These are phyloP conservation scores for Lachnellula arida DNA, from an alignment of 2,329 filamentous ascomycete genomes.

Conservation along the genomic window DNA sequence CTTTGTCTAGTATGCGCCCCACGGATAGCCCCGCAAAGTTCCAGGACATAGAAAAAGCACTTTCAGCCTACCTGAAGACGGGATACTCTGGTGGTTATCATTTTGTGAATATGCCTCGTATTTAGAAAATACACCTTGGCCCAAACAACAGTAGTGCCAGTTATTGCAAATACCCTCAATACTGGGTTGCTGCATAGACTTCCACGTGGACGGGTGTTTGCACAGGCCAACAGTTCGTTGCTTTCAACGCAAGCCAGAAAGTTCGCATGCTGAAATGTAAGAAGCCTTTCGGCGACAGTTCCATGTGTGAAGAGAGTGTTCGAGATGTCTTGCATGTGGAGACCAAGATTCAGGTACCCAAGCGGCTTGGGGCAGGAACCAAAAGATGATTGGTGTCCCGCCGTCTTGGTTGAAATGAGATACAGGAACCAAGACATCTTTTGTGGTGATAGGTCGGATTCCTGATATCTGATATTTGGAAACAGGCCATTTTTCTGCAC, in stretches of 20 bases:
- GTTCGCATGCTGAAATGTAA: neutral
- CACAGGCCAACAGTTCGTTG: conserved; percentile 13
- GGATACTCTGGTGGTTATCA: no score
- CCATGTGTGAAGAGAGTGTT: conserved; percentile 5
- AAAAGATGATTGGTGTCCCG: neutral
- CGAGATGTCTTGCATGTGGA: conserved; percentile 9
- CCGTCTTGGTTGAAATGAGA: neutral
- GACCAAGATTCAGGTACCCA: neutral
- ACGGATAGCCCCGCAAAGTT: no score
- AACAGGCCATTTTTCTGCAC: neutral
- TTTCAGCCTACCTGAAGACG: no score
- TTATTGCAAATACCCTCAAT: no score
- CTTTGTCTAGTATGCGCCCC: no score
- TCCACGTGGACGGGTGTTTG: neutral
- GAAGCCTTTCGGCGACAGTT: neutral
- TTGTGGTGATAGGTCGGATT: no score
- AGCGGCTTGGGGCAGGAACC: neutral
- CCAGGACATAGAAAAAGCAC: no score
- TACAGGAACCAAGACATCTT: no score
- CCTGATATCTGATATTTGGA: neutral
- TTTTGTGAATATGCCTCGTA: no score
- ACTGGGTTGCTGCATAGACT: no score
- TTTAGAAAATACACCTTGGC: no score
- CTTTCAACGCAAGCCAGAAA: neutral
- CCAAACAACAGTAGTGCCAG: no score